These are phyloP conservation scores for Astragalus glycyphyllos DNA, from an alignment of 306 rosid species.

Conservation along the genomic window DNA sequence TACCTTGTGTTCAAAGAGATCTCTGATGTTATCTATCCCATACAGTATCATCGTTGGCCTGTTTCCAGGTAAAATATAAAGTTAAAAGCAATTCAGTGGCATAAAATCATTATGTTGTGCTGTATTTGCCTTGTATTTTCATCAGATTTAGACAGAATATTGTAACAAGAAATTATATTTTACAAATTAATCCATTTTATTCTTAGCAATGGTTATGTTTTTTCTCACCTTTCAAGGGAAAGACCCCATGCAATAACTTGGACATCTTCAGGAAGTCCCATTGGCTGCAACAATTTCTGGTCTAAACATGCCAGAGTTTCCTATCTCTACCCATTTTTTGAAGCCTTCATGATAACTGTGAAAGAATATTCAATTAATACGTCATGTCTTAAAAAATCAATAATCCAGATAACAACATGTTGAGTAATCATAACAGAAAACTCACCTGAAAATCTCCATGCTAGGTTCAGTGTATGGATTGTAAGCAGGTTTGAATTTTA, in stretches of 20 bases:
- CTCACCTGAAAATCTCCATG: constrained; percentile 96
- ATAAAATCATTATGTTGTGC: constrained; percentile 11
- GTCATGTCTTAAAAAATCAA: neutral
- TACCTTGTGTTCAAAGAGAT: constrained; percentile 95
- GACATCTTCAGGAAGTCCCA: constrained; percentile 98
- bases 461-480: constrained; percentile 98
- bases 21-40: constrained; percentile 88
- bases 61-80: constrained; percentile 40
- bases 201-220: neutral
- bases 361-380: constrained; percentile 3
- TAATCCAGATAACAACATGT: constrained; percentile 16
- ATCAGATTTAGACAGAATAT: constrained; percentile 1
- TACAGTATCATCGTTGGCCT: constrained; percentile 98
- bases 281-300: constrained; percentile 97
- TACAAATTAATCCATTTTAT: constrained; percentile 1
- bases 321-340: constrained; percentile 88
- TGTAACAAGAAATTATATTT: neutral
- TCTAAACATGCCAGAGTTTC: constrained; percentile 97
- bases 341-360: constrained; percentile 69
- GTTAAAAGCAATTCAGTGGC: constrained; percentile 15
- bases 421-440: constrained; percentile 31
- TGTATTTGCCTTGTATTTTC: neutral
- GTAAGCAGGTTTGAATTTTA: constrained; percentile 92
- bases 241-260: constrained; percentile 97
- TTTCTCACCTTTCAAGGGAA: constrained; percentile 87